Conservation (phyloP, 2,329 filamentous ascomycete species). For the Acrodontium crateriforme region DNA sequence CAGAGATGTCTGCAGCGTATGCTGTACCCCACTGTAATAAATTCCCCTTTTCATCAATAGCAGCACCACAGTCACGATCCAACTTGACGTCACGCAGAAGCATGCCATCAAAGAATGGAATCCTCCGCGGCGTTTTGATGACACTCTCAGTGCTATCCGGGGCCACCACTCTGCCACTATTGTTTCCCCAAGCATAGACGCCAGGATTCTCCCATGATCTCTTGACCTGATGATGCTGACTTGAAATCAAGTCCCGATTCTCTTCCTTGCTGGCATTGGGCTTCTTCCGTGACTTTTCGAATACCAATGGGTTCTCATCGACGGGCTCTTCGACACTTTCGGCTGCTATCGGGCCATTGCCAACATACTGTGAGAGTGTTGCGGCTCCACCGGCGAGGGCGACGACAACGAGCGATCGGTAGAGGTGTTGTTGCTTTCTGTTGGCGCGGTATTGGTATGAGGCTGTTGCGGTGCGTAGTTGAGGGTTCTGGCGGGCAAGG, state of each 20-base stretch:
- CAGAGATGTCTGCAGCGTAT: conserved; percentile 50
- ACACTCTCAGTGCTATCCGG: conserved; percentile 63
- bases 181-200: conserved; percentile 89
- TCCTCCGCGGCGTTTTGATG: conserved; percentile 66
- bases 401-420: conserved; percentile 30
- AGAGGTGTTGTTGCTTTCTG: conserved; percentile 32
- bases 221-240: conserved; percentile 78
- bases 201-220: conserved; percentile 70
- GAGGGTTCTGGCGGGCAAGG: conserved; percentile 10
- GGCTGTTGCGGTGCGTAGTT: conserved; percentile 10
- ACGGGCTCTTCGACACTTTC: conserved; percentile 30
- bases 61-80: conserved; percentile 67
- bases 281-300: conserved; percentile 51
- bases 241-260: conserved; percentile 61
- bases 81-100: conserved; percentile 79
- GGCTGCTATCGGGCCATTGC: conserved; percentile 28
- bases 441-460: conserved; percentile 24
- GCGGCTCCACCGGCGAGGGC: conserved; percentile 30
- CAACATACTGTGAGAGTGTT: conserved; percentile 29
- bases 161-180: conserved; percentile 70
- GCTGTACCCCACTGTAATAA: conserved; percentile 81
- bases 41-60: conserved; percentile 76
- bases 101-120: conserved; percentile 71
- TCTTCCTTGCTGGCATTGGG: conserved; percentile 49
- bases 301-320: conserved; percentile 42